Base-by-base conservation (phyloP, 2,329 filamentous ascomycete species). In the Penicillium sp. region DNA sequence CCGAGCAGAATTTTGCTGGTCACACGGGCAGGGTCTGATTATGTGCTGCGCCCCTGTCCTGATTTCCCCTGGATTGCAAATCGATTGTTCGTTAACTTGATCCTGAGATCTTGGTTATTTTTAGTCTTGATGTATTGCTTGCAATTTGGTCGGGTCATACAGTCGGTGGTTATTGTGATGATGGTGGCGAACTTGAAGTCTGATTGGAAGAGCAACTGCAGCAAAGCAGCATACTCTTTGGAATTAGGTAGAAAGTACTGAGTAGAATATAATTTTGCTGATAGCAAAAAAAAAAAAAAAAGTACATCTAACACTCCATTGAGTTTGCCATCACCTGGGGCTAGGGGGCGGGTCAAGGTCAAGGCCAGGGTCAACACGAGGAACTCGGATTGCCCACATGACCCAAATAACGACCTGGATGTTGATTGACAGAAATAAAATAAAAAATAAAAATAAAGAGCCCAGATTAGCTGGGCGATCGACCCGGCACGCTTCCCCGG, bases 341-440 rank as follows among this genome's bases (percentile, higher is more conserved):
- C 16, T 16, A 28, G 39, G 39, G 39, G 23, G n/a, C n/a, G n/a
- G n/a, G n/a, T n/a, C n/a, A n/a, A n/a, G n/a, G n/a, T n/a, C 37
- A 40, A 10, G 37, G 39, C 24, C 37, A 14, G 37, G 19, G 5
- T 8, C 19, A 43, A 14, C 10, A 28, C 39, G 23, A 23, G 39
- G 23, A 43, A 43, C 5, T 21, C 39, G 39, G 39, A 43, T 26
- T 43, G 39, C 21, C 39, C 39, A 43, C 39, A 43, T 43, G 39
- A 43, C 23, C 39, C 19, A 23, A 39, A 14, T 5, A 16, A n/a
- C n/a, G n/a, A n/a, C n/a, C 29, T 14, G 24, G 24, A 28, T 28
- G 10, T 33, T 10, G 29, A 33, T 8, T 11, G 29, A 11, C 29
- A 14, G 8, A 33, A n/a, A n/a, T n/a, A n/a, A 21, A 21, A 19